Conservation (phyloP, 495 filamentous ascomycete species). For the Talaromyces liani region DNA sequence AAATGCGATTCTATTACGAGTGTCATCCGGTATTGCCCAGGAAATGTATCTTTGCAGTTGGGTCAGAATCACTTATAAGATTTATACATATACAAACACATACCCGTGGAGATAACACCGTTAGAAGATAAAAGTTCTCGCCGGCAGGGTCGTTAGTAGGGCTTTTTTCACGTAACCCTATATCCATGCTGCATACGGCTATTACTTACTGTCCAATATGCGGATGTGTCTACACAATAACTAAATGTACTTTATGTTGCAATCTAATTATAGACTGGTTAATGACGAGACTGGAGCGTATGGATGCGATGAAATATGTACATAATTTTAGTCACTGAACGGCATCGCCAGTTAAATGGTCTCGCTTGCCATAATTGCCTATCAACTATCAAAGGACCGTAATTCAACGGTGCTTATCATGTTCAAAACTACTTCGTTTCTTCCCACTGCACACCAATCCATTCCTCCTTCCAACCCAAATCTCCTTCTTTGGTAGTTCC, state of each 20-base stretch:
- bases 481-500: conserved; percentile 40
- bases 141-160: background rate
- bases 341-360: background rate
- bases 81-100: no score
- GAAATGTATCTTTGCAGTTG: no score
- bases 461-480: conserved; percentile 80
- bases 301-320: background rate
- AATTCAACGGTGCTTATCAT: background rate
- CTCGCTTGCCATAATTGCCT: background rate
- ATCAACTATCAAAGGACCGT: background rate
- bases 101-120: no score
- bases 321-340: background rate
- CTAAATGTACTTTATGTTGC: no score
- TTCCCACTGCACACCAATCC: conserved; percentile 97
- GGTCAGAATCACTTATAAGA: no score
- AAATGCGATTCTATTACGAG: no score
- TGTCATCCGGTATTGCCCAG: no score
- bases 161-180: background rate
- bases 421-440: conserved; percentile 39
- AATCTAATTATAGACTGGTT: no score
- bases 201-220: no score
- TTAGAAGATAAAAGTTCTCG: no score
- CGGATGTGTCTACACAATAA: no score
- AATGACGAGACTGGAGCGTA: background rate
- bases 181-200: background rate